A percentile compares a stretch with the other conserved stretches of the same genome.
These are phyloP conservation scores for Penicillium nordicum DNA, from an alignment of 2,329 filamentous ascomycete genomes.

Conservation along the genomic window DNA sequence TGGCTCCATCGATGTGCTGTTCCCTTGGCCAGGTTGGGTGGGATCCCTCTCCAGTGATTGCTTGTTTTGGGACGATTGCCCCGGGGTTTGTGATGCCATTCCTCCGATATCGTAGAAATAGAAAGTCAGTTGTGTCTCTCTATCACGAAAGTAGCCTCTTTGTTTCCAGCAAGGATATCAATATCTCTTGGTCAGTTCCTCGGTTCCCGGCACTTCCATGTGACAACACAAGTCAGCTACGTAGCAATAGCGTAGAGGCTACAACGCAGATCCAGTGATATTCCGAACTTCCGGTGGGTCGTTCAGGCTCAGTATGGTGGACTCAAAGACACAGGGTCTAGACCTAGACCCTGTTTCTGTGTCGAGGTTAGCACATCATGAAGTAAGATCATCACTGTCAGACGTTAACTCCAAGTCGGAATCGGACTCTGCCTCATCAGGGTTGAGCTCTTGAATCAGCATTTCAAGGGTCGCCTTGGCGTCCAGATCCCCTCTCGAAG, in stretches of 20 bases:
- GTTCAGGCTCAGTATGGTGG: neutral
- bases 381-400: neutral
- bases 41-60: neutral
- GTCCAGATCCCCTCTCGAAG: constrained; percentile 35
- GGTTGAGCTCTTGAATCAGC: constrained; percentile 14
- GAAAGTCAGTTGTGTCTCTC: neutral
- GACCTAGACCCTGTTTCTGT: neutral
- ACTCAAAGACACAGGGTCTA: neutral
- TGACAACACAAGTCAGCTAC: neutral
- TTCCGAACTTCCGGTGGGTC: neutral
- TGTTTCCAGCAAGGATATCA: neutral
- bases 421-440: constrained; percentile 3
- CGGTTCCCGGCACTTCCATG: neutral
- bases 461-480: constrained; percentile 37
- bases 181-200: neutral
- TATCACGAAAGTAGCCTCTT: neutral
- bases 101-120: neutral
- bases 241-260: neutral
- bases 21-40: neutral
- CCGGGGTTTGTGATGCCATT: neutral
- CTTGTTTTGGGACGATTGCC: neutral
- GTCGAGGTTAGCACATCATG: neutral
- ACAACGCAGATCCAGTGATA: neutral
- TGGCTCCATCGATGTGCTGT: neutral
- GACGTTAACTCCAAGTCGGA: neutral